These are phyloP conservation scores for Suillus sp. DNA, from an alignment of 768 basidiomycete species.

Conservation along the genomic window DNA sequence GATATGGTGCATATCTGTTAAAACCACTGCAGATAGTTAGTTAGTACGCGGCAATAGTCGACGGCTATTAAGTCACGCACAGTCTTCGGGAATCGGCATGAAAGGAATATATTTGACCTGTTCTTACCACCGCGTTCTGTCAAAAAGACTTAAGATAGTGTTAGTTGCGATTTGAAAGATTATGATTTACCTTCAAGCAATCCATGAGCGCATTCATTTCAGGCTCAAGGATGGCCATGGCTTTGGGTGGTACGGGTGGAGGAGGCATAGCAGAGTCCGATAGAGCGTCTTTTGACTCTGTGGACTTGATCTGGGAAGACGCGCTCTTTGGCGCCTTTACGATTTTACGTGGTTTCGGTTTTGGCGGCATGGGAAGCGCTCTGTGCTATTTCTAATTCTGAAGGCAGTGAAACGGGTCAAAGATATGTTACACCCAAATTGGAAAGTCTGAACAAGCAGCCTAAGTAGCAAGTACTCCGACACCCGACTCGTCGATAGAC, in stretches of 20 bases:
- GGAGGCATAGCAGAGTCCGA: constrained; percentile 51
- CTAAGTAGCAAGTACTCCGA: constrained; percentile 1
- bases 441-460: neutral
- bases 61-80: constrained; percentile 35
- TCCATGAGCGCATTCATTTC: constrained; percentile 60
- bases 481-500: constrained; percentile 9
- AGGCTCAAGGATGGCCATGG: constrained; percentile 54
- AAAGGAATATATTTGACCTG: constrained; percentile 71
- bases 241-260: constrained; percentile 45
- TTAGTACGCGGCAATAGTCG: constrained; percentile 1
- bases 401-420: constrained; percentile 4
- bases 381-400: neutral
- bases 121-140: constrained; percentile 67
- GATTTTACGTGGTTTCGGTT: constrained; percentile 39
- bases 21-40: constrained; percentile 47
- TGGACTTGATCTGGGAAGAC: constrained; percentile 16
- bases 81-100: constrained; percentile 65
- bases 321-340: constrained; percentile 26
- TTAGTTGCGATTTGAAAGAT: neutral
- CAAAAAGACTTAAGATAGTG: constrained; percentile 10
- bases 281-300: constrained; percentile 37
- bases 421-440: constrained; percentile 5
- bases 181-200: constrained; percentile 55
- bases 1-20: constrained; percentile 55
- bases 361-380: constrained; percentile 44